Base-by-base conservation (phyloP, 495 filamentous ascomycete species). In the Talaromyces ruber region DNA sequence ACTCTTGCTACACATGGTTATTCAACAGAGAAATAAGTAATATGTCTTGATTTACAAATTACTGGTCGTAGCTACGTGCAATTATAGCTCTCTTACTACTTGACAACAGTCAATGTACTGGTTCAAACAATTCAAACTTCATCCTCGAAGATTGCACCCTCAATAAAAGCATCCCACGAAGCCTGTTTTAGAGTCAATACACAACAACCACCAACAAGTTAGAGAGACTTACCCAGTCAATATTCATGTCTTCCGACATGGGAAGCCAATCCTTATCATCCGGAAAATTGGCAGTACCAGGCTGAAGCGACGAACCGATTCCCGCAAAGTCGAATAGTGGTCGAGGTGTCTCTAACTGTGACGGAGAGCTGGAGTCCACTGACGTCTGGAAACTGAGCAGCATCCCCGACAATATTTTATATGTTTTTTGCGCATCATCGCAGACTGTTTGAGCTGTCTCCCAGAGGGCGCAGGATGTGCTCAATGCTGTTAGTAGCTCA, bases 161-260 rank as follows among this genome's bases (percentile, higher is more conserved):
- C 59, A 18, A 60, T 60, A 21, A 60, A 60, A 29, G 59, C 39
- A 60, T 60, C 59, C 59, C 59, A 60, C 8, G 59, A 45, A 30
- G 21, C 28, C 59, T 60, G 12, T 12, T 30, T 6, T 16, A 24
- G 12, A 47, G 28, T 60, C 16, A 50, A 4, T 30, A 50, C 18
- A 25, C 29, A 22, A 11, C n/a, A 39, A 25, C 29, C 18, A 58
- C 11, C 21, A 16, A 54, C 0, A 54, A 11, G 18, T 3, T 6
- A 21, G 7, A 52, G 9, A 60, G 22, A 60, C 59, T 30, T 7
- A 60, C 59, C 59, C 59, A 60, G 32, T 60, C 59, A 60, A 60
- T 50, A 29, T 52, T 34, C 59, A 60, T 60, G 0, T 52, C 59
- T 24, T 60, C 52, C 6, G 59, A 30, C 45, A 52, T 34, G 2